Evolutionary conservation across 495 filamentous ascomycete species (phyloP), one percentile per base, ranked within the genome.

Genomic region (Lepraria neglecta): DNA sequence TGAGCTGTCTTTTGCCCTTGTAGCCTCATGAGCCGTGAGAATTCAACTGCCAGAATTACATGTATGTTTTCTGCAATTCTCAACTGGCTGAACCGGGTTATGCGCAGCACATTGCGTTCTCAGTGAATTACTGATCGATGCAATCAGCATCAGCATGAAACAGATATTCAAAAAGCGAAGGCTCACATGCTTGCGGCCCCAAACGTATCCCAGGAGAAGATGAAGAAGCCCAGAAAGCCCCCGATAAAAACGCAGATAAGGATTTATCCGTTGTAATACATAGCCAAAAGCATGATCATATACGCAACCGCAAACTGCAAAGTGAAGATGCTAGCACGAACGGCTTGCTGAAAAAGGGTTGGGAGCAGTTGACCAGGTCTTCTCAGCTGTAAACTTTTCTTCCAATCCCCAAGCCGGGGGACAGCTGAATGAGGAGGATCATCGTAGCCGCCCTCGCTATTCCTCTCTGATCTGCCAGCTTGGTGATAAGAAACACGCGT

Each of bases 291-390:
- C 85, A 89, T 88, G 59, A 89, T 70, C 66, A 88, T 80, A 67
- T 89, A 91, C 17, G 85, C 86, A 5, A 86, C 78, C 0, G 81
- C 83, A 67, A 90, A 88, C 64, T 88, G 86, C 21, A 82, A 7
- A 75, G 81, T 84, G 65, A 89, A 83, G 28, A 91, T 62, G 35
- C 79, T 42, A 0, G 85, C 81, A 3, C 87, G 80, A n/a, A 87
- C 65, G 4, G 74, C 67, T 62, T 90, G 87, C 68, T 89, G 81
- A 15, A 48, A 24, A 1, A 56, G 24, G 15, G 33, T 66, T 4
- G 52, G 58, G 28, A 57, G 33, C 6, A n/a, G n/a, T n/a, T 46
- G 15, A 7, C 31, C 46, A 6, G 28, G 12, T 19, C 19, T 3
- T 44, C 44, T 40, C 44, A n/a, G 15, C 33, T 1, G 3, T 35